Base-by-base conservation (phyloP, 441 rosid species). In the Adansonia gregorii region DNA sequence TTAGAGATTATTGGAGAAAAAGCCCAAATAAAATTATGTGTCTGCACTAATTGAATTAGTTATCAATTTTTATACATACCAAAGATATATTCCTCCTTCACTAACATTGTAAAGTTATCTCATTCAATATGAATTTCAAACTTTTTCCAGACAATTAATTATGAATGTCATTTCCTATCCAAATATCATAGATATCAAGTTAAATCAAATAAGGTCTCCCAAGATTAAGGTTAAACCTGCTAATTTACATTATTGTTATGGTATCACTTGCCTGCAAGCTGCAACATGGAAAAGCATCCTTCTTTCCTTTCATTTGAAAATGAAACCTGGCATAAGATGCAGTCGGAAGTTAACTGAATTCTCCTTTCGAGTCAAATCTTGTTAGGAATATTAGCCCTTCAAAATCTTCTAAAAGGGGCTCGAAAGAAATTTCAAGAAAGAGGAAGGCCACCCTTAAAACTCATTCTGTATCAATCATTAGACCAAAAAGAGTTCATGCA, bases 181-280 rank as follows among this genome's bases (percentile, higher is more conserved):
- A 64, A 35, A 35, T 45, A 64, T 6, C 9, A 61, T 64, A 64
- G 46, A 64, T 3, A 6, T 4, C n/a, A 35, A 2, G 15, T 41
- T 64, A 35, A 35, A 31, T 61, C 67, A 27, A 61, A 27, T 27
- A 61, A 27, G 14, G 43, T 8, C 3, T 27, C 43, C 67, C 3
- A 27, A 27, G 17, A 61, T 61, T 24, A 3, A 61, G 7, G 17
- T 12, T 61, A 1, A 64, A 64, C 2, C 0, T 35, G 39, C 43
- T 64, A 64, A 6, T 14, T 14, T 14, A 35, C 20, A 35, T 64
- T 64, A 14, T 64, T 20, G 14, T 15, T 35, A 64, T 2, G 7
- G 9, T 64, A 64, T 35, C 39, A 64, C 68, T 64, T 64, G 46
- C 68, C 68, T 64, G 68, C 20, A 64, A 39, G 46, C 20, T 64